Evolutionary conservation across 805 yeast species (phyloP).

Genomic region (Lachancea cidri): DNA sequence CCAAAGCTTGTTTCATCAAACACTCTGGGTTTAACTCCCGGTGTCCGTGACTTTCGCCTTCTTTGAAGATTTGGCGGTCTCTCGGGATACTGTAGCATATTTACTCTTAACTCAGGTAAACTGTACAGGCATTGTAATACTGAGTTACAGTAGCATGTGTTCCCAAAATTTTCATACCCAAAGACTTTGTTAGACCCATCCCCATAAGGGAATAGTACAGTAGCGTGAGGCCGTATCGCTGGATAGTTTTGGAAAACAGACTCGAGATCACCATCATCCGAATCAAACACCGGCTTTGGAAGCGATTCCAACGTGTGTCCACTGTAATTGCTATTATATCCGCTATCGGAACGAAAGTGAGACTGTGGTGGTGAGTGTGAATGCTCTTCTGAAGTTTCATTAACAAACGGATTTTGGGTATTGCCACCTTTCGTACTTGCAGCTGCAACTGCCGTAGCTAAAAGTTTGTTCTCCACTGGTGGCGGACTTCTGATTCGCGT

Average conservation of each 20-base stretch:
- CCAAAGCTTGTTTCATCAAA: conserved; percentile 29
- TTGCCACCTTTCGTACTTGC: neutral
- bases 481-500: neutral
- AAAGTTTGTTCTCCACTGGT: neutral
- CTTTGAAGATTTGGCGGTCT: conserved; percentile 29
- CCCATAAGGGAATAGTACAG: conserved; percentile 44
- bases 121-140: conserved; percentile 84
- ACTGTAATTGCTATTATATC: neutral
- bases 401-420: neutral
- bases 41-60: conserved; percentile 37
- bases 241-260: conserved; percentile 4
- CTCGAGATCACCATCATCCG: neutral
- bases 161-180: conserved; percentile 83
- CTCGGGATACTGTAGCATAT: conserved; percentile 45
- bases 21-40: conserved; percentile 36
- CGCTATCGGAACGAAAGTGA: neutral
- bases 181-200: conserved; percentile 66
- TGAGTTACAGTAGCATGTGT: conserved; percentile 93
- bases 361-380: neutral
- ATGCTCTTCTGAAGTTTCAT: neutral
- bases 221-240: conserved; percentile 1
- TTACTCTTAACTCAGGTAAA: conserved; percentile 60
- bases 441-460: neutral
- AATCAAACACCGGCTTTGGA: neutral
- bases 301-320: neutral